Base-by-base conservation (phyloP, 2,329 filamentous ascomycete species). In the Macrophomina phaseolina region DNA sequence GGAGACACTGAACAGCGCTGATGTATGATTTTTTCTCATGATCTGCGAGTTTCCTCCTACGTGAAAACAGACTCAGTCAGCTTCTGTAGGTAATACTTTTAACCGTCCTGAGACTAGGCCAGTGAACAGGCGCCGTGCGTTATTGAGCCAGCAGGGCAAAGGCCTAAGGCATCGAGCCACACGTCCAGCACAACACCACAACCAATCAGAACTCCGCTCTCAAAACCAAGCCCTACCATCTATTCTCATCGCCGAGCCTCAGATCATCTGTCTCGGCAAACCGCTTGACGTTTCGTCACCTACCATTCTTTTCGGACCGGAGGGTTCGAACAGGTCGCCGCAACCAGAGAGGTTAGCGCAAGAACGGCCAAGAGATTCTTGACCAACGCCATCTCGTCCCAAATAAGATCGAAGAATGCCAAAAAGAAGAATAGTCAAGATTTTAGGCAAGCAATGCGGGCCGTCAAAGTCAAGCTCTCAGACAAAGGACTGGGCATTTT, bases 1-100 rank as follows among this genome's bases (percentile, higher is more conserved):
- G 70, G 2, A 79, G 65, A 63, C 77, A 79, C 36, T 77, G 69
- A 7, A 79, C 77, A 6, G 77, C 77, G 38, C 72, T 64, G 46
- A 74, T 78, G 66, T 79, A 79, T 1, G 73, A 67, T 62, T 73
- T 76, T 65, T 73, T 75, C 63, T 78, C 74, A 9, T 38, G 4
- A 16, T 62, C 45, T 3, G 58, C 36, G 4, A 62, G 18, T 28
- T 14, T 49, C 38, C 58, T 62, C 58, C 58, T 62, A 28, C 23
- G 23, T 23, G 5, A 34, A 12, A 11, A 14, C 70, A 69, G 0
- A 70, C 70, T 23, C 2, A 75, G 67, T 7, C 67, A 48, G 30
- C 70, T 70, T 71, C 71, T 73, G 53, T 46, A 9, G 7, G 5
- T 42, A n/a, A 18, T 42, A 23, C 5, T 42, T 30, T 23, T 23